Conservation (phyloP, 306 rosid genomes). For the Rubus idaeus region DNA sequence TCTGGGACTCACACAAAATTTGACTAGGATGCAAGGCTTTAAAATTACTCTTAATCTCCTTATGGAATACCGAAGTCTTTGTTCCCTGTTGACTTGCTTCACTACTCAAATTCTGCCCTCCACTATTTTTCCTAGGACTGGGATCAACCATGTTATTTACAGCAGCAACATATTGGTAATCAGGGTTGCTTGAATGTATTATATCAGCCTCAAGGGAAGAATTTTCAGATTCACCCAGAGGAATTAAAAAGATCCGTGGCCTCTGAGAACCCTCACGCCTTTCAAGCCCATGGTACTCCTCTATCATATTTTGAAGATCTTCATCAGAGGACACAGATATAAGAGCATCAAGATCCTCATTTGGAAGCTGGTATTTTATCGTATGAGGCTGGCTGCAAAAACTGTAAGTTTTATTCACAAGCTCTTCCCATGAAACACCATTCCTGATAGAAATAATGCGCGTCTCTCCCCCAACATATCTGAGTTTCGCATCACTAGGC, state of each 20-base stretch:
- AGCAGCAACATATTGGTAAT: slow-evolving; percentile 73
- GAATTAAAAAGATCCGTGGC: slow-evolving; percentile 60
- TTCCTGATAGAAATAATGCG: slow-evolving; percentile 56
- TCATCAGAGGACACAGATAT: slow-evolving; percentile 76
- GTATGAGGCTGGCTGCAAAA: slow-evolving; percentile 64
- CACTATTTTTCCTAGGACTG: slow-evolving; percentile 37
- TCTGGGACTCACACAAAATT: slow-evolving; percentile 37
- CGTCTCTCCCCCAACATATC: slow-evolving; percentile 77
- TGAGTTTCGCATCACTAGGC: slow-evolving; percentile 72
- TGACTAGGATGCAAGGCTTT: slow-evolving; percentile 43
- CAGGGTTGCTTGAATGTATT: slow-evolving; percentile 50
- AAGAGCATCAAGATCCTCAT: slow-evolving; percentile 81
- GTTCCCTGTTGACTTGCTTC: slow-evolving; percentile 48
- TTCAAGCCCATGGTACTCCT: slow-evolving; percentile 71
- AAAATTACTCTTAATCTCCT: slow-evolving; percentile 36
- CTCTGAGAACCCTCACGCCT: slow-evolving; percentile 64
- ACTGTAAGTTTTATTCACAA: slow-evolving; percentile 55
- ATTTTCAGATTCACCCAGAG: slow-evolving; percentile 61
- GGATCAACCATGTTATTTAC: slow-evolving; percentile 62
- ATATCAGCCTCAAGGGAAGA: slow-evolving; percentile 41
- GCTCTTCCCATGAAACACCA: slow-evolving; percentile 56
- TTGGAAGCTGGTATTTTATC: slow-evolving; percentile 82
- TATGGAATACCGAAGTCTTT: slow-evolving; percentile 23
- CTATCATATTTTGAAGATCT: slow-evolving; percentile 85
- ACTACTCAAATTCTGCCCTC: slow-evolving; percentile 37